phyloP scores from a whole-genome alignment of 2,329 filamentous ascomycete species.

The Alternaria alternata region DNA sequence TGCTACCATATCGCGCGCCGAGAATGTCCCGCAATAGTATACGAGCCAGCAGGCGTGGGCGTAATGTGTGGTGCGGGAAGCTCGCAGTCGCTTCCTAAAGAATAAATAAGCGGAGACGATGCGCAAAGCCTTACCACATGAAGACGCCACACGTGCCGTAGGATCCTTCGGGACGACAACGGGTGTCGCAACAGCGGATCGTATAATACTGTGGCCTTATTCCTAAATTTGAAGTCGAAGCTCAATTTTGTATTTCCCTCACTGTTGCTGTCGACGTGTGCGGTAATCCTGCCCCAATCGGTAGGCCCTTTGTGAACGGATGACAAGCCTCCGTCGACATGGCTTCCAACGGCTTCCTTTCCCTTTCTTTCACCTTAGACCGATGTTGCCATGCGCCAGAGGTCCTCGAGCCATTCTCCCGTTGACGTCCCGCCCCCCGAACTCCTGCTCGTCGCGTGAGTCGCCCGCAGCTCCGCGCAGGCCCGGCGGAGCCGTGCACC shows the following conservation, averaged over 20 bases:
- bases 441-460: neutral
- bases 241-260: neutral
- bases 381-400: neutral
- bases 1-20: neutral
- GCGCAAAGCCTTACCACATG: neutral
- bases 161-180: neutral
- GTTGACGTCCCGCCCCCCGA: neutral
- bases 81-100: neutral
- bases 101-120: conserved; percentile 1
- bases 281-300: neutral
- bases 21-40: neutral
- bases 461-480: neutral
- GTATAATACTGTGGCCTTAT: neutral
- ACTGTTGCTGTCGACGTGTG: neutral
- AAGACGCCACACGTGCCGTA: conserved; percentile 1
- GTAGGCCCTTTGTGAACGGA: neutral
- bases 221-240: neutral
- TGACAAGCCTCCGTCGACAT: neutral
- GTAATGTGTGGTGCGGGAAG: neutral
- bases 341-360: neutral
- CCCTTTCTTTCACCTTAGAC: neutral
- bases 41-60: neutral
- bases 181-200: neutral
- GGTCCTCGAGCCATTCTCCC: neutral
- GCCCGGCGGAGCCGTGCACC: neutral